These are phyloP conservation scores for Adansonia rubrostipa DNA, from an alignment of 441 rosid species.

Conservation along the genomic window DNA sequence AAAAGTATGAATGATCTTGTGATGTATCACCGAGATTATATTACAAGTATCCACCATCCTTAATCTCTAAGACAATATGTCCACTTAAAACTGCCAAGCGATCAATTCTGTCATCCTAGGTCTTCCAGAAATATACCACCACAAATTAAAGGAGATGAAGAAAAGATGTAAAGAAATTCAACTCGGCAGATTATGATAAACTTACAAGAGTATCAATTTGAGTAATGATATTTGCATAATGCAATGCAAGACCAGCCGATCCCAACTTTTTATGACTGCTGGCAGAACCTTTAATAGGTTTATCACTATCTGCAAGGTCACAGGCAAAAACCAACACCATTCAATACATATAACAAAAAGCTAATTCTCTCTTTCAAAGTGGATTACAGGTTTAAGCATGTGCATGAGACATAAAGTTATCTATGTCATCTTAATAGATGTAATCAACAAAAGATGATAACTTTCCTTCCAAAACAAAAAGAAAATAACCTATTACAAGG, in stretches of 20 bases:
- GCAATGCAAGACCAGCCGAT: slow-evolving; percentile 94
- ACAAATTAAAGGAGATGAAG: slow-evolving; percentile 7
- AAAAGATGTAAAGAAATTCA: slow-evolving; percentile 23
- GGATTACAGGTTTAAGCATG: slow-evolving; percentile 7
- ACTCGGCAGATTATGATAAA: slow-evolving; percentile 23
- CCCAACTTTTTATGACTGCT: slow-evolving; percentile 72
- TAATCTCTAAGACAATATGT: background rate
- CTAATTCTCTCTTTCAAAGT: background rate
- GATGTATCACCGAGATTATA: background rate
- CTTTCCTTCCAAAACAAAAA: background rate
- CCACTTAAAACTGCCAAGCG: background rate
- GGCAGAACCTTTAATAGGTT: slow-evolving; percentile 48
- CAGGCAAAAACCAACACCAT: slow-evolving; percentile 2
- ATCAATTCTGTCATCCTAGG: background rate
- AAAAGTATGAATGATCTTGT: background rate
- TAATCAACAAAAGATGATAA: background rate
- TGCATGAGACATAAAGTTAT: slow-evolving; percentile 9
- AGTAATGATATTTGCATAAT: slow-evolving; percentile 91
- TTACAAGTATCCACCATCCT: background rate
- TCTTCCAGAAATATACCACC: background rate
- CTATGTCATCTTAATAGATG: slow-evolving; percentile 1
- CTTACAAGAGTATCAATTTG: slow-evolving; percentile 97
- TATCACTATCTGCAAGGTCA: slow-evolving; percentile 65
- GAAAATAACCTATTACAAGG: background rate
- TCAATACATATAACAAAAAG: background rate